A percentile compares a stretch with the other conserved stretches of the same genome.
These are phyloP conservation scores for Tylopilus plumbeoviolaceoides DNA, from an alignment of 768 basidiomycete species.

Conservation along the genomic window DNA sequence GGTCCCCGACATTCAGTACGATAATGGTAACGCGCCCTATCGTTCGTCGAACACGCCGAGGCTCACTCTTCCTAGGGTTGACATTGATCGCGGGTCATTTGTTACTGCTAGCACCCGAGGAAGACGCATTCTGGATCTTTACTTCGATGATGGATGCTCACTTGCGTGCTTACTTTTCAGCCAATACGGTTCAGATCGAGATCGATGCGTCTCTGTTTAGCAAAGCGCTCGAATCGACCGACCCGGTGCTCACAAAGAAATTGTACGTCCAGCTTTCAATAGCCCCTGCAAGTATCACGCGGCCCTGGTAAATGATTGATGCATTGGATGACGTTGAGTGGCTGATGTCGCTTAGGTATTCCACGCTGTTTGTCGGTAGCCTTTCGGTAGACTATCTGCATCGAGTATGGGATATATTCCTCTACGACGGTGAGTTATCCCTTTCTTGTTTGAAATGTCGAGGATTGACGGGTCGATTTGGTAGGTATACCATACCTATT, in stretches of 20 bases:
- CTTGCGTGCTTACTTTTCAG: conserved; percentile 73
- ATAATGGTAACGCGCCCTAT: conserved; percentile 42
- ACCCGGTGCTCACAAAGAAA: conserved; percentile 58
- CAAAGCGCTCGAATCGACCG: conserved; percentile 62
- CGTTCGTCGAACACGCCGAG: background rate
- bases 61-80: conserved; percentile 43
- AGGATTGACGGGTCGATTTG: background rate
- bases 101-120: conserved; percentile 72
- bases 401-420: conserved; percentile 79
- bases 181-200: conserved; percentile 58
- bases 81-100: conserved; percentile 69
- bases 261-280: conserved; percentile 64
- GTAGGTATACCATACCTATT: conserved; percentile 72
- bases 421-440: conserved; percentile 62
- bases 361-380: conserved; percentile 62
- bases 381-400: conserved; percentile 64
- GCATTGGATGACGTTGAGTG: background rate
- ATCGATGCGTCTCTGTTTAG: conserved; percentile 72
- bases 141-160: conserved; percentile 82
- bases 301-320: conserved; percentile 49
- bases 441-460: background rate
- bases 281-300: conserved; percentile 51
- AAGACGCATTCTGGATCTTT: conserved; percentile 91
- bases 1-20: conserved; percentile 80
- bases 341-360: conserved; percentile 49